Evolutionary conservation across 2,329 filamentous ascomycete genomes (phyloP), one percentile per base, ranked within the genome.

Genomic region (Exophiala mesophila): DNA sequence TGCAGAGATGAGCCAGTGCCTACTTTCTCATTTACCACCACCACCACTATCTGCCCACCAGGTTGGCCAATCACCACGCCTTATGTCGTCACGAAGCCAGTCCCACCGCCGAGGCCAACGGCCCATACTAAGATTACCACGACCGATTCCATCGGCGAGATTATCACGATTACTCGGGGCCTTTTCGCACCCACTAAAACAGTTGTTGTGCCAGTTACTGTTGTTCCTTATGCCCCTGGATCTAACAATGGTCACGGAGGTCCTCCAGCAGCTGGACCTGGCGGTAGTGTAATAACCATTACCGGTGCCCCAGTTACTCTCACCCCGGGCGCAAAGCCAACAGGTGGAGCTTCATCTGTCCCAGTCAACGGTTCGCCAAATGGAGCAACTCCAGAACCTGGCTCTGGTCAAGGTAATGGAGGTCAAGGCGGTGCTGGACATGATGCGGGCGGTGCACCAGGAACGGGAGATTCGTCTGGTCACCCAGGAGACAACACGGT

Each of bases 31-130:
- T 17, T 41, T n/a, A 28, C 20, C 10, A 36, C 13, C 12, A 18
- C 17, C 30, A 41, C 39, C 10, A 41, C 33, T 16, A 42, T 19
- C 12, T 29, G 31, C 24, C 31, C 31, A 5, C 13, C 32, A 19
- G 32, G 17, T 34, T 34, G 32, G 32, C 32, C 32, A 4, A 34
- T 34, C 32, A 34, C 32, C 7, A 34, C 32, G 12, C 32, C 32
- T 18, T 34, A 17, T n/a, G 32, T 34, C 4, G 17, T 34, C n/a
- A 19, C 16, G 15, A 34, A 34, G 20, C 32, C 32, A 9, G 32
- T 34, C 6, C 32, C 7, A 34, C 32, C 32, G 12, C 32, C 15
- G 16, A 26, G 6, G 23, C 32, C 32, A 5, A 34, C 32, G 5
- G 17, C 15, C 7, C 32, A 34, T 19, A 18, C 7, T 18, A 18